phyloP scores from a whole-genome alignment of 805 yeast species.

The Cyberlindnera mrakii region DNA sequence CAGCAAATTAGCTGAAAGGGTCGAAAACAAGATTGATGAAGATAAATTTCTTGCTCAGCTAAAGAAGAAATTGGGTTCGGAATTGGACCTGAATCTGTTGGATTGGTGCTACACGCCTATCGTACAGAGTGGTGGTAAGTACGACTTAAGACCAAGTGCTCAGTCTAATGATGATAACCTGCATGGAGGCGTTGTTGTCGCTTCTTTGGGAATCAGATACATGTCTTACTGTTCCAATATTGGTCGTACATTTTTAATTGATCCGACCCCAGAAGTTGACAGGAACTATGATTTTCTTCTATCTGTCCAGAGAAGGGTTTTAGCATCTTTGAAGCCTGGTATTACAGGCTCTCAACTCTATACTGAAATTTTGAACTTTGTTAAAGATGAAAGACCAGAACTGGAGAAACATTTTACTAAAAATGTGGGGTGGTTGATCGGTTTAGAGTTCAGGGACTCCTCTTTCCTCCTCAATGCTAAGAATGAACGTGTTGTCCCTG shows the following conservation, averaged over 20 bases:
- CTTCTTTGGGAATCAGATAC: conserved; percentile 82
- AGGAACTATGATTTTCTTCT: conserved; percentile 72
- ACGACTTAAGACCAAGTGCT: conserved; percentile 80
- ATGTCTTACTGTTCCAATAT: conserved; percentile 84
- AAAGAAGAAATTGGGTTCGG: conserved; percentile 53
- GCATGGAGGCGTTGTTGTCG: conserved; percentile 72
- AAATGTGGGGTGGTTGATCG: conserved; percentile 83
- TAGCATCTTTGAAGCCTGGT: conserved; percentile 59
- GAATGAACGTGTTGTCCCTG: conserved; percentile 58
- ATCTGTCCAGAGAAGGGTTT: conserved; percentile 61
- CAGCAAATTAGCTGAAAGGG: conserved; percentile 61
- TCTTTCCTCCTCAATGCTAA: conserved; percentile 66
- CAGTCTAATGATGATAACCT: conserved; percentile 60
- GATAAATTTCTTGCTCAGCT: conserved; percentile 53
- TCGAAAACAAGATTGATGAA: conserved; percentile 81
- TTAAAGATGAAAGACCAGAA: conserved; percentile 60
- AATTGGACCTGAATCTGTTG: conserved; percentile 66
- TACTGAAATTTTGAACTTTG: conserved; percentile 50
- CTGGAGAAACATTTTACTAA: conserved; percentile 61
- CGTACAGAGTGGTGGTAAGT: conserved; percentile 81
- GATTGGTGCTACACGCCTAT: conserved; percentile 96
- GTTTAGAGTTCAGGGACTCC: conserved; percentile 84
- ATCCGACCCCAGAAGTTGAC: conserved; percentile 77
- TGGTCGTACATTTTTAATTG: conserved; percentile 83
- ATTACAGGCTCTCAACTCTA: conserved; percentile 57